Conservation (phyloP, 768 basidiomycete species). For the Lanmaoa rubissima region DNA sequence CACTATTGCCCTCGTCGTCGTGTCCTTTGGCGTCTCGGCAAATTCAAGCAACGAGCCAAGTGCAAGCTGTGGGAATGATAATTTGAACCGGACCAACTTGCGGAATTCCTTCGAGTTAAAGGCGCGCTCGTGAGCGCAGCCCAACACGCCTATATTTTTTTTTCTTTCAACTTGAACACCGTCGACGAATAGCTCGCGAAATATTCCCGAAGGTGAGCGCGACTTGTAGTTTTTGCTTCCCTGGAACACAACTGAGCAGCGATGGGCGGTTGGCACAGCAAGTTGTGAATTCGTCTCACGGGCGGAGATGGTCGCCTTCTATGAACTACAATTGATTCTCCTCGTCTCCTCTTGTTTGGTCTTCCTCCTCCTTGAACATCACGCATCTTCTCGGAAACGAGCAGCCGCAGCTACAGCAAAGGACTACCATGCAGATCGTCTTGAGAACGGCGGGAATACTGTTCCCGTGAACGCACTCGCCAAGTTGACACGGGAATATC, state of each 20-base stretch:
- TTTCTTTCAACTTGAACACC: background rate
- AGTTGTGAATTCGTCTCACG: background rate
- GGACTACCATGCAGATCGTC: constrained; percentile 26
- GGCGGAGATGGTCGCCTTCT: constrained; percentile 34
- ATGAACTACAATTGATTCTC: constrained; percentile 40
- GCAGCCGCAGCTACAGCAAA: constrained; percentile 16
- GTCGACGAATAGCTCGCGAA: background rate
- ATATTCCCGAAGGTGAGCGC: constrained; percentile 10
- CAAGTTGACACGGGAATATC: constrained; percentile 48
- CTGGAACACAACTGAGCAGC: background rate
- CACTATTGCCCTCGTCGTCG: constrained; percentile 2
- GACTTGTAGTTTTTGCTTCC: background rate
- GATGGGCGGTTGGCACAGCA: background rate
- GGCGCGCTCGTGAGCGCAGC: background rate
- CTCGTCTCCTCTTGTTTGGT: constrained; percentile 35
- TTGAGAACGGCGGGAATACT: constrained; percentile 31
- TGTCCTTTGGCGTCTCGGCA: constrained; percentile 1
- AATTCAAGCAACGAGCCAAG: background rate
- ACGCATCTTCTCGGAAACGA: constrained; percentile 28
- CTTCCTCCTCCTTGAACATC: constrained; percentile 36
- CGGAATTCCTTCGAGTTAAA: background rate
- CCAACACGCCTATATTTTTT: background rate
- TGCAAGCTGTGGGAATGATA: constrained; percentile 9
- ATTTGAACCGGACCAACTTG: background rate
- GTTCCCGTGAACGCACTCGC: constrained; percentile 28